Percentiles rank a stretch among this genome's conserved stretches.
Conservation (phyloP, 176 grass and related monocot genomes). For the Oryza punctata region DNA sequence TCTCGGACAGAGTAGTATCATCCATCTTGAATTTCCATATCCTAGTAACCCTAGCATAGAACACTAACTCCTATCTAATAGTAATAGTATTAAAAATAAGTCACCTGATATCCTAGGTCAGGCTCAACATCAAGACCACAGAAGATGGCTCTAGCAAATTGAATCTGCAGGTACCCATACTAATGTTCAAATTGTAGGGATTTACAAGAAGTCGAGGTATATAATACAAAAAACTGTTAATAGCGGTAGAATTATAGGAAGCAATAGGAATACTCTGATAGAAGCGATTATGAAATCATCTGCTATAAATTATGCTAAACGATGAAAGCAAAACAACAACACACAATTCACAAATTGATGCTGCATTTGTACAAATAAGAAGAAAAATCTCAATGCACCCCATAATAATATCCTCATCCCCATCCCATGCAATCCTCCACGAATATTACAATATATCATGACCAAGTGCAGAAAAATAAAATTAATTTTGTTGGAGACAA, state of each 20-base stretch:
- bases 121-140: conserved; percentile 55
- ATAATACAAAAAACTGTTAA: conserved; percentile 14
- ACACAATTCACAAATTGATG: neutral
- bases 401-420: neutral
- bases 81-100: conserved; percentile 37
- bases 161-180: conserved; percentile 71
- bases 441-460: neutral
- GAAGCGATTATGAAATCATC: neutral
- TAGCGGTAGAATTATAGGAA: neutral
- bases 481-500: neutral
- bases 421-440: neutral
- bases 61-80: conserved; percentile 34
- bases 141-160: conserved; percentile 66
- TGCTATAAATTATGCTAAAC: neutral
- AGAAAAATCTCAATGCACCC: neutral
- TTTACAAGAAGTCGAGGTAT: conserved; percentile 1
- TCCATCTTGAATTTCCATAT: conserved; percentile 48
- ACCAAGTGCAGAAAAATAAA: neutral
- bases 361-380: neutral
- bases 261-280: neutral
- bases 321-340: neutral
- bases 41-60: conserved; percentile 23
- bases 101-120: conserved; percentile 63
- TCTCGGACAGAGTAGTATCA: neutral
- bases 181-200: conserved; percentile 56